A percentile compares a stretch with the other conserved stretches of the same genome.
These are phyloP conservation scores for Canariomyces notabilis DNA, from an alignment of 2,329 filamentous ascomycete genomes.

Conservation along the genomic window DNA sequence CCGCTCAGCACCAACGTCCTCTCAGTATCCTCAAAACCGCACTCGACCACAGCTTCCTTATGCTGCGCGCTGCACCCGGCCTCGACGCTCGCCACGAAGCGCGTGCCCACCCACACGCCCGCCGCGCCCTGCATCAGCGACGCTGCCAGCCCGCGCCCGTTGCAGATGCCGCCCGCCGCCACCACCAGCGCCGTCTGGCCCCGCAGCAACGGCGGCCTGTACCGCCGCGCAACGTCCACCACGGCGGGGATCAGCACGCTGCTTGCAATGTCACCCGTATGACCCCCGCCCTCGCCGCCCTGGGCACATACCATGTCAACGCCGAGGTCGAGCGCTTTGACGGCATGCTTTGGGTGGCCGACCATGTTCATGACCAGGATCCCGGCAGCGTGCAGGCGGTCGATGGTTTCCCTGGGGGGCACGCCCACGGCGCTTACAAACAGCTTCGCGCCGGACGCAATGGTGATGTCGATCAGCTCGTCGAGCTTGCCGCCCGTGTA, in stretches of 20 bases:
- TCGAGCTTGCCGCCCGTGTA: conserved; percentile 88
- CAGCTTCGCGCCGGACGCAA: conserved; percentile 74
- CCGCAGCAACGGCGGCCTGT: conserved; percentile 63
- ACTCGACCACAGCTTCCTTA: conserved; percentile 78
- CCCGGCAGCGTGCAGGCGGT: conserved; percentile 69
- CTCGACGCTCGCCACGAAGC: conserved; percentile 80
- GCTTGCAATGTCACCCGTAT: conserved; percentile 83
- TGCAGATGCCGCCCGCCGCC: conserved; percentile 81
- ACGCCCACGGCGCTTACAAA: conserved; percentile 89
- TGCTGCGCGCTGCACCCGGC: conserved; percentile 76
- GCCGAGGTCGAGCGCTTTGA: conserved; percentile 79
- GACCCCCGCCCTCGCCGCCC: conserved; percentile 87
- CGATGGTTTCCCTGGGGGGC: conserved; percentile 68
- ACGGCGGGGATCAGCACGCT: conserved; percentile 84
- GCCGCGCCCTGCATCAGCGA: conserved; percentile 82
- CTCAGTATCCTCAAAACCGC: conserved; percentile 72
- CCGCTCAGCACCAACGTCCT: conserved; percentile 79
- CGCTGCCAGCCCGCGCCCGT: conserved; percentile 74
- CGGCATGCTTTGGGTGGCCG: conserved; percentile 83
- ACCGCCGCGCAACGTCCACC: conserved; percentile 72
- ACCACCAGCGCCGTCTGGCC: conserved; percentile 73
- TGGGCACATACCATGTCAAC: conserved; percentile 91
- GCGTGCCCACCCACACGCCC: conserved; percentile 90
- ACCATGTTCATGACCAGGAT: conserved; percentile 98
- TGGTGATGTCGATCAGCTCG: conserved; percentile 80